Percentiles rank a stretch among this genome's conserved stretches.
Conservation (phyloP, 1,284 basidiomycete genomes). For the Grifola frondosa region DNA sequence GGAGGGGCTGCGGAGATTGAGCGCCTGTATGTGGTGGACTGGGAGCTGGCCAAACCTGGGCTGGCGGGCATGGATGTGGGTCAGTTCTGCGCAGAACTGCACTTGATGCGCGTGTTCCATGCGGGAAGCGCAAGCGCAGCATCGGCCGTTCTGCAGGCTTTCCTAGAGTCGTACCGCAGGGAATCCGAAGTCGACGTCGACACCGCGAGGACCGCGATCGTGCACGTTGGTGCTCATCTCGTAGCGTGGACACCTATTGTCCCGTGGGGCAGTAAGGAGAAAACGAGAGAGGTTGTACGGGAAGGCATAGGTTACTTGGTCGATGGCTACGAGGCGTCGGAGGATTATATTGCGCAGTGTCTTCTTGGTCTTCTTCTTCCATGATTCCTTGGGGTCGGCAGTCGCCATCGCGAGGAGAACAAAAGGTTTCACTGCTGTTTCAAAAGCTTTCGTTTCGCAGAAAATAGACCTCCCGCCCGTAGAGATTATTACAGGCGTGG, state of each 20-base stretch:
- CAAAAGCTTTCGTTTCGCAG: too few relatives aligned
- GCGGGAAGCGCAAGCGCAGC: slow-evolving; percentile 35
- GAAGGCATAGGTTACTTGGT: slow-evolving; percentile 47
- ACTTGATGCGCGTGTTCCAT: slow-evolving; percentile 45
- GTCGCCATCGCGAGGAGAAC: too few relatives aligned
- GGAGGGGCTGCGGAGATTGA: slow-evolving; percentile 30
- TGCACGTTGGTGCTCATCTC: slow-evolving; percentile 52
- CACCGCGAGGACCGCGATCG: slow-evolving; percentile 32
- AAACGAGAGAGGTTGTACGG: slow-evolving; percentile 44
- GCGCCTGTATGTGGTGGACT: slow-evolving; percentile 53
- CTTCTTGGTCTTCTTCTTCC: slow-evolving; percentile 4
- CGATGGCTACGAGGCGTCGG: slow-evolving; percentile 30
- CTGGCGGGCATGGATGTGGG: slow-evolving; percentile 53
- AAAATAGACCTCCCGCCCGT: too few relatives aligned
- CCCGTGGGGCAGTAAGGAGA: slow-evolving; percentile 45
- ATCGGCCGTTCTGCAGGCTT: slow-evolving; percentile 37
- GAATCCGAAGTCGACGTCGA: slow-evolving; percentile 15
- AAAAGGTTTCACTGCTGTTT: too few relatives aligned
- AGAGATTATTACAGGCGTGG: too few relatives aligned
- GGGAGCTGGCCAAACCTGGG: slow-evolving; percentile 57
- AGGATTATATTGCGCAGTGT: slow-evolving; percentile 3
- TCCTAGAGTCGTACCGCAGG: slow-evolving; percentile 43
- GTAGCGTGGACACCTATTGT: slow-evolving; percentile 44
- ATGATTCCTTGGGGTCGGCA: not conserved
- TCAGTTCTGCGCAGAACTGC: slow-evolving; percentile 59